Base-by-base conservation (phyloP, 768 basidiomycete genomes). In the Termitomyces eurrhizus region DNA sequence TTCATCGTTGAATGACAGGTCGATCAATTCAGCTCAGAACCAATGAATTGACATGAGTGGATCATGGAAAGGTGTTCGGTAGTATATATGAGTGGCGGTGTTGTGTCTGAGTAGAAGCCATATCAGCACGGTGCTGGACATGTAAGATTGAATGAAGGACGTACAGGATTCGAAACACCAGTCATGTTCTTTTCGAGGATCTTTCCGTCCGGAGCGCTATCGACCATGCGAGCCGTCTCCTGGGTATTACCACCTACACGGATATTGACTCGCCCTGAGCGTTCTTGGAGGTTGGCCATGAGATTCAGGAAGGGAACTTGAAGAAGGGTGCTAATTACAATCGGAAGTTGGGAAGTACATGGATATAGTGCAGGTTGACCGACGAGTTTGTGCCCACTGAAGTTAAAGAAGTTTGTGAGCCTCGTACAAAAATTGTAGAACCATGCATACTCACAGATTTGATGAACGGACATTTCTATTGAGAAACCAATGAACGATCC, bases 241-340 rank as follows among this genome's bases (percentile, higher is more conserved):
- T 93, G 92, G 0, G 88, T 86, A 72, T 93, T 93, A 50, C 91
- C 91, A 29, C 92, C 91, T 1, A 93, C 77, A 54, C 91, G 83
- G n/a, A 92, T 72, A 13, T 80, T 72, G 7, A 90, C 83, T 1
- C 72, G 67, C 3, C 90, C 90, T 3, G 83, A 81, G 32, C 92
- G 80, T 64, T 83, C 77, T 52, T 77, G 77, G n/a, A 94, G 75
- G 63, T 89, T 88, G 4, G 83, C 78, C 78, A 94, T 83, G 35
- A 92, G 77, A 68, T 93, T 93, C 18, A 92, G 80, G 74, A 92
- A 91, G 0, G 85, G 80, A 42, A 87, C 79, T 52, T 81, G 77
- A 18, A 85, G 65, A 26, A 78, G 70, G 2, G 80, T 74, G 21
- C 81, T n/a, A n/a, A 3, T 49, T 35, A 8, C 12, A 42, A 29